Base-by-base conservation (phyloP, 345 rosid genomes). In the Angophora floribunda region DNA sequence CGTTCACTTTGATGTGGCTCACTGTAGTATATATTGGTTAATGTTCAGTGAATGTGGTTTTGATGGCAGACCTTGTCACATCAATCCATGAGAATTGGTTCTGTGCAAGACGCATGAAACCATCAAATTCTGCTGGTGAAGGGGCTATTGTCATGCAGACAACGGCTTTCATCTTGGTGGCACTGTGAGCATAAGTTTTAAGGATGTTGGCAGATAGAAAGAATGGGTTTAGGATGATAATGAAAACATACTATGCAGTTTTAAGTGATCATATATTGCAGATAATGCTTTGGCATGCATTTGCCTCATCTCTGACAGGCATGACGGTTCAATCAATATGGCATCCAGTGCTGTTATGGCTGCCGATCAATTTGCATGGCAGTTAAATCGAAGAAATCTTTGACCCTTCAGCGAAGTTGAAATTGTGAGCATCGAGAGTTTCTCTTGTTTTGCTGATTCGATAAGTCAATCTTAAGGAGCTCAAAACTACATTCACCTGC, bases 121-220 rank as follows among this genome's bases (percentile, higher is more conserved):
- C 97, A 10, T 87, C 90, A 17, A 93, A 93, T 52, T 93, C 97
- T 85, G 91, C 94, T 86, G 99, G 98, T 86, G 99, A 96, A 95
- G 99, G 99, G 87, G 96, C 93, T 88, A 93, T 97, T 63, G 94
- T 96, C 89, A 91, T 96, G 93, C 99, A 95, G 92, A 94, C 98
- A 1, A 88, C 96, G 6, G 92, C 92, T 19, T 93, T 94, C 86
- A 89, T 97, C 51, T 89, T 96, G 89, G 95, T 97, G 92, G 95
- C 96, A 28, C 80, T 95, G 99, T 97, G 93, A 94, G 99, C 89
- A 30, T 28, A 10, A 47, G 17, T 45, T 21, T 61, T 87, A n/a
- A 59, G 19, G 41, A 26, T 70, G 7, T 41, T 61, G 14, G 51
- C 28, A 22, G 63, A 52, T 51, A 87, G 47, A 67, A 36, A 30